Evolutionary conservation across 371 early-diverging fungal species (phyloP).

Genomic region (Blastocladiella emersonii): DNA sequence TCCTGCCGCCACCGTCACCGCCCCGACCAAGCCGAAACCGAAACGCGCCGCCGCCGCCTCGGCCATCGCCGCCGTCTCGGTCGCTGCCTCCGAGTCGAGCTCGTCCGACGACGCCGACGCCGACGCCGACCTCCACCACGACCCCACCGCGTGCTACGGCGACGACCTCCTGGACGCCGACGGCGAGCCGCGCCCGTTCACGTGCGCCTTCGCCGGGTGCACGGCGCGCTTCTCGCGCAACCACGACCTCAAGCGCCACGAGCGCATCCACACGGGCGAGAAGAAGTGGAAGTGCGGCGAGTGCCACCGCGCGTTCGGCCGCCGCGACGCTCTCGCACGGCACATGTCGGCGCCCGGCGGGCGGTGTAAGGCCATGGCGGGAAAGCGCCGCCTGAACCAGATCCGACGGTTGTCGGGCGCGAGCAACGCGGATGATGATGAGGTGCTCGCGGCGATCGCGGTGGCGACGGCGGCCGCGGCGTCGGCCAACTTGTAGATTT

Average conservation of each 20-base stretch:
- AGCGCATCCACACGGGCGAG: slow-evolving; percentile 53
- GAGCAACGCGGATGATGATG: too few species aligned
- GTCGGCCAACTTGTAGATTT: too few species aligned
- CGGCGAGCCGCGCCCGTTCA: background rate
- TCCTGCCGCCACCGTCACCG: too few species aligned
- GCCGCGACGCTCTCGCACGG: slow-evolving; percentile 24
- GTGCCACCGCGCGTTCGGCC: slow-evolving; percentile 21
- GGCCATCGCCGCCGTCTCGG: too few species aligned
- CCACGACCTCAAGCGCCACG: slow-evolving; percentile 57
- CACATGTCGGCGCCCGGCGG: slow-evolving; percentile 12
- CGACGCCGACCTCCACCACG: background rate
- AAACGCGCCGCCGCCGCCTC: too few species aligned
- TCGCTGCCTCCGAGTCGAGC: too few species aligned
- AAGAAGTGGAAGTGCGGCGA: slow-evolving; percentile 38
- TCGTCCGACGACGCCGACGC: background rate
- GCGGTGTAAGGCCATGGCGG: background rate
- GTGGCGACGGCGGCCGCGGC: too few species aligned
- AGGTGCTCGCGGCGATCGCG: too few species aligned
- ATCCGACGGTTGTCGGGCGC: too few species aligned
- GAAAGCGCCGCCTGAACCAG: background rate
- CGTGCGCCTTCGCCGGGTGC: slow-evolving; percentile 15
- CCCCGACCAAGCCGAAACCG: too few species aligned
- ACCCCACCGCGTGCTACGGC: background rate
- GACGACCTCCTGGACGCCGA: too few species aligned
- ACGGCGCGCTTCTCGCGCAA: slow-evolving; percentile 29